Evolutionary conservation across 2,329 filamentous ascomycete genomes (phyloP), one percentile per base, ranked within the genome.

Genomic region (Nemania sp.): DNA sequence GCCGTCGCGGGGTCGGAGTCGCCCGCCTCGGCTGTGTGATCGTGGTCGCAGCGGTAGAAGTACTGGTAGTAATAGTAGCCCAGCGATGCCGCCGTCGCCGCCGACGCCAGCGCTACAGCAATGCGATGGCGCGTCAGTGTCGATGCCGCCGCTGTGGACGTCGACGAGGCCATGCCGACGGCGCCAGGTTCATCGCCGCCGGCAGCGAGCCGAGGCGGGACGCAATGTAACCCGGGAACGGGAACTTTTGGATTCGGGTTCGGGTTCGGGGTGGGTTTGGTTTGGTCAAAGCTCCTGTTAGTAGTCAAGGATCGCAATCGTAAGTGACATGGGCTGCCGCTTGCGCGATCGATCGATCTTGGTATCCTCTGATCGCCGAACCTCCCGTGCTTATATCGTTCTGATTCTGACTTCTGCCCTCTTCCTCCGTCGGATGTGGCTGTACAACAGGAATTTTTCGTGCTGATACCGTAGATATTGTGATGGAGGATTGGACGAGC

Each of bases 71-170:
- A 71, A 52, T 83, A 79, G 66, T 84, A 89, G 52, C 80, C 77
- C 49, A 81, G 72, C 43, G 80, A 84, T 9, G 76, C 77, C 37
- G 82, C 80, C 37, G 8, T 75, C 77, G 40, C 82, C 80, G 1
- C 82, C 80, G 40, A 83, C 68, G 40, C 79, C 78, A 31, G 83
- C 81, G 82, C 76, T 48, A 88, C 75, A 52, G 82, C 77, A 52
- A 84, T 64, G 54, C 80, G 77, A 42, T 78, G 77, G 62, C 82
- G 76, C 49, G 78, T 78, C 52, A 86, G 71, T 63, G 75, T 79
- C 68, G 82, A 81, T 71, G 77, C 74, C 68, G 78, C 75, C 56
- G 74, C 74, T 68, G 78, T 75, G 53, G 75, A 66, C 40, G 64
- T 61, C 49, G 61, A 61, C 33, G 75, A 76, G 70, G 76, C 78